These are phyloP conservation scores for Phytophthora foliorum DNA, from an alignment of 352 stramenopile genomes.

Conservation along the genomic window DNA sequence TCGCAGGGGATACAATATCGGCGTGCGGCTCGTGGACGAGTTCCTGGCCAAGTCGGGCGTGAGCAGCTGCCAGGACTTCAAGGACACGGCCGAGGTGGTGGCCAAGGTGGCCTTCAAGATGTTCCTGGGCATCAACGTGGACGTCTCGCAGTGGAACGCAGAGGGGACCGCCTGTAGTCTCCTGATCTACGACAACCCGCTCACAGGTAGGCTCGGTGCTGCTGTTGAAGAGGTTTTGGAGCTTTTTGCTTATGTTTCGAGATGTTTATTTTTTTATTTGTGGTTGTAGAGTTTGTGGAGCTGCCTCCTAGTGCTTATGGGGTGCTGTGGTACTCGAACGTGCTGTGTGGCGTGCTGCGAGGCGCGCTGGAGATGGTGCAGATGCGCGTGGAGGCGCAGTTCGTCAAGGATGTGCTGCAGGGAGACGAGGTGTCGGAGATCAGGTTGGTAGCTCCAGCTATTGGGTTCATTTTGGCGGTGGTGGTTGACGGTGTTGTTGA, in stretches of 20 bases:
- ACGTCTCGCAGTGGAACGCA: constrained; percentile 92
- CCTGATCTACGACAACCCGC: constrained; percentile 97
- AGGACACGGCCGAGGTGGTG: constrained; percentile 96
- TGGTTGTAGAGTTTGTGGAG: constrained; percentile 87
- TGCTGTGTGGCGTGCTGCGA: constrained; percentile 96
- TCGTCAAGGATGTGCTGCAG: constrained; percentile 89
- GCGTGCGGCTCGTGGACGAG: constrained; percentile 97
- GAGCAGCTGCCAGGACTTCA: constrained; percentile 87
- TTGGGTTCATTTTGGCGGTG: background rate
- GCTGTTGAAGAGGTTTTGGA: background rate
- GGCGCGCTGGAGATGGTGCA: constrained; percentile 97
- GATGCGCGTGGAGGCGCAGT: constrained; percentile 87
- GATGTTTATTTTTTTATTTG: constrained; percentile 6
- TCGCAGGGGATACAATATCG: constrained; percentile 96
- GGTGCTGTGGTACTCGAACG: constrained; percentile 96
- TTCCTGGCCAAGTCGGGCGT: constrained; percentile 97
- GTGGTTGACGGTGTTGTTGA: background rate
- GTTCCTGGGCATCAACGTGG: constrained; percentile 97
- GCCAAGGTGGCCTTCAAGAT: constrained; percentile 98
- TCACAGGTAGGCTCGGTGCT: constrained; percentile 64
- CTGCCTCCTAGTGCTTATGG: constrained; percentile 89
- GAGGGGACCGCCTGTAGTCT: constrained; percentile 93
- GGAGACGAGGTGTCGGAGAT: constrained; percentile 90
- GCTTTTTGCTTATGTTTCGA: background rate
- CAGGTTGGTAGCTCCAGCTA: constrained; percentile 44